These are phyloP conservation scores for Suillus cothurnatus DNA, from an alignment of 768 basidiomycete species.

Conservation along the genomic window DNA sequence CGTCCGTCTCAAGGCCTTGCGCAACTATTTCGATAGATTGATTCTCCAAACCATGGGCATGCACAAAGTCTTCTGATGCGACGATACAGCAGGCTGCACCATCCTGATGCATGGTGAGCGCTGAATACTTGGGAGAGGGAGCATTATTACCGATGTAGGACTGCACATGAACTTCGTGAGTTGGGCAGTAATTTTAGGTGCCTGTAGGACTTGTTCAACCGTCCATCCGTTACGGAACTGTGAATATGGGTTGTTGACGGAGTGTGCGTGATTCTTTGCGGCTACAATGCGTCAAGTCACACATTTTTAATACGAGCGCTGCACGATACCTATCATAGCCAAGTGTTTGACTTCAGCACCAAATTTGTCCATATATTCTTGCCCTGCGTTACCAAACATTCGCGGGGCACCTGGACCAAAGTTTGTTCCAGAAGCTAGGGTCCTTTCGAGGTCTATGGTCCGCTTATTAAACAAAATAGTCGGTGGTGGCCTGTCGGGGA, in stretches of 20 bases:
- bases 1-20: conserved; percentile 67
- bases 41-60: conserved; percentile 70
- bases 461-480: conserved; percentile 46
- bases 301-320: conserved; percentile 12
- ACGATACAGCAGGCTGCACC: conserved; percentile 78
- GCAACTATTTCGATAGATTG: conserved; percentile 85
- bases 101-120: conserved; percentile 44
- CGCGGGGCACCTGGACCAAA: conserved; percentile 71
- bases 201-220: conserved; percentile 65
- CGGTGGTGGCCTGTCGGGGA: conserved; percentile 54
- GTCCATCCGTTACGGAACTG: conserved; percentile 84
- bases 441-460: conserved; percentile 50
- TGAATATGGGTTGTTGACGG: conserved; percentile 81
- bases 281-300: conserved; percentile 34
- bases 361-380: conserved; percentile 78
- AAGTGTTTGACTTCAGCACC: conserved; percentile 68
- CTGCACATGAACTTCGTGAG: conserved; percentile 87
- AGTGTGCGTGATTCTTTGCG: conserved; percentile 84
- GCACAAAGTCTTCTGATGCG: conserved; percentile 80
- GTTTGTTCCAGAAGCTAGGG: conserved; percentile 51
- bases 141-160: conserved; percentile 62
- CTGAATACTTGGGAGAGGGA: not conserved
- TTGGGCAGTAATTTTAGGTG: conserved; percentile 70
- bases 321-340: conserved; percentile 67
- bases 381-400: conserved; percentile 71